A percentile compares a stretch with the other conserved stretches of the same genome.
Evolutionary conservation across 768 basidiomycete species (phyloP).

Genomic region (Mycena amicta): DNA sequence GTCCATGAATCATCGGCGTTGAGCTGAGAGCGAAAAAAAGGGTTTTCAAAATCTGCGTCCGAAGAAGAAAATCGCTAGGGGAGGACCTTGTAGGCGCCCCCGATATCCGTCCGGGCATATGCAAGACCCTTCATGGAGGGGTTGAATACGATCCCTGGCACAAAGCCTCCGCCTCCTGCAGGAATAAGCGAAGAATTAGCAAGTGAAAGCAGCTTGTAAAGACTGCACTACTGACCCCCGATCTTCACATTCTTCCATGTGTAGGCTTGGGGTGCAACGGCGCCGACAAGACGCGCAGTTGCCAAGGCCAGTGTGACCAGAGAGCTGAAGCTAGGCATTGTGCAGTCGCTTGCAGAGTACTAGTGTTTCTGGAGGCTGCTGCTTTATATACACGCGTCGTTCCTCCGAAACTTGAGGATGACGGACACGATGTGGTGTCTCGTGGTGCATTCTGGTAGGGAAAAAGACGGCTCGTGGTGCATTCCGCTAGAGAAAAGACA

Average conservation of each 20-base stretch:
- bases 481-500: too few relatives aligned
- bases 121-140: constrained; percentile 45
- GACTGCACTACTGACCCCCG: constrained; percentile 27
- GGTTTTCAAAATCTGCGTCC: too few relatives aligned
- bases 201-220: neutral
- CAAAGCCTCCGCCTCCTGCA: neutral
- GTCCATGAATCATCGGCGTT: constrained; percentile 64
- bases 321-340: constrained; percentile 36
- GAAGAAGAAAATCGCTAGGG: too few relatives aligned
- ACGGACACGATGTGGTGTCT: neutral
- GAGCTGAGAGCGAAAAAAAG: constrained; percentile 61
- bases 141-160: constrained; percentile 62
- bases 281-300: constrained; percentile 10
- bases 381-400: constrained; percentile 15
- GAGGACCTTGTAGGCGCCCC: too few relatives aligned
- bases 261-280: constrained; percentile 41
- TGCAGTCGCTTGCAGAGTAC: too few relatives aligned
- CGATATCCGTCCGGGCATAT: constrained; percentile 67
- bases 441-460: neutral
- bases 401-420: neutral
- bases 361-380: too few relatives aligned
- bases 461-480: neutral
- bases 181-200: too few relatives aligned
- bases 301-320: constrained; percentile 33
- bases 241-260: constrained; percentile 67